Evolutionary conservation across 2,329 filamentous ascomycete genomes (phyloP).

Genomic region (Claviceps maximensis): DNA sequence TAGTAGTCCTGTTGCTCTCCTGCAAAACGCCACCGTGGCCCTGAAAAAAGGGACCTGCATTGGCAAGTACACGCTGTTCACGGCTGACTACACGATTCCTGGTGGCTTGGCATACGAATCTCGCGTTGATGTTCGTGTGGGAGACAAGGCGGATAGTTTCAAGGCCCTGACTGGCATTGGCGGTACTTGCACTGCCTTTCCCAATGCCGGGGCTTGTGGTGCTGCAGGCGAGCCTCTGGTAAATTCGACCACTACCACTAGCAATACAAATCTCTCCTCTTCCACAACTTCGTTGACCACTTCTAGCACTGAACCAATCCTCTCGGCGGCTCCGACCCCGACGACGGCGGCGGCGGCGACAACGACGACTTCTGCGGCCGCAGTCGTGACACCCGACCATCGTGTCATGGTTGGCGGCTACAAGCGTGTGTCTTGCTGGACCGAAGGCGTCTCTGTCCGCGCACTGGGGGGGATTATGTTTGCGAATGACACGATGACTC

Average conservation of each 20-base stretch:
- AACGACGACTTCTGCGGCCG: constrained; percentile 16
- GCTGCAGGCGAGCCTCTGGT: constrained; percentile 8
- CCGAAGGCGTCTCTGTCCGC: constrained; percentile 30
- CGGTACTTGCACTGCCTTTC: constrained; percentile 29
- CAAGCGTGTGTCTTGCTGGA: constrained; percentile 32
- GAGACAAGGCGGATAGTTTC: constrained; percentile 31
- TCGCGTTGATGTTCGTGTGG: constrained; percentile 31
- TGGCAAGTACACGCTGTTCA: constrained; percentile 36
- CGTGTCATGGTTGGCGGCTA: constrained; percentile 30
- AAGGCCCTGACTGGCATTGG: constrained; percentile 32
- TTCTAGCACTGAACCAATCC: neutral
- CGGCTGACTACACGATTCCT: constrained; percentile 27
- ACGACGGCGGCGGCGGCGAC: constrained; percentile 10
- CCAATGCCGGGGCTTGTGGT: constrained; percentile 19
- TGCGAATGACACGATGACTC: constrained; percentile 35
- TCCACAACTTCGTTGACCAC: neutral
- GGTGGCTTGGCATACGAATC: constrained; percentile 32
- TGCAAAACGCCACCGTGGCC: constrained; percentile 24
- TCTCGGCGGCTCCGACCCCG: neutral
- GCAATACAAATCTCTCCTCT: constrained; percentile 7
- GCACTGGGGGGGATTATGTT: constrained; percentile 28
- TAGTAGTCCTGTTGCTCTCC: constrained; percentile 28
- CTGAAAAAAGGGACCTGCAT: constrained; percentile 31
- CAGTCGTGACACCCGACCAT: constrained; percentile 17
- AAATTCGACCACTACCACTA: constrained; percentile 7